These are phyloP conservation scores for Bonia amplexicaulis DNA, from an alignment of 176 grass and related monocot genomes.

Conservation along the genomic window DNA sequence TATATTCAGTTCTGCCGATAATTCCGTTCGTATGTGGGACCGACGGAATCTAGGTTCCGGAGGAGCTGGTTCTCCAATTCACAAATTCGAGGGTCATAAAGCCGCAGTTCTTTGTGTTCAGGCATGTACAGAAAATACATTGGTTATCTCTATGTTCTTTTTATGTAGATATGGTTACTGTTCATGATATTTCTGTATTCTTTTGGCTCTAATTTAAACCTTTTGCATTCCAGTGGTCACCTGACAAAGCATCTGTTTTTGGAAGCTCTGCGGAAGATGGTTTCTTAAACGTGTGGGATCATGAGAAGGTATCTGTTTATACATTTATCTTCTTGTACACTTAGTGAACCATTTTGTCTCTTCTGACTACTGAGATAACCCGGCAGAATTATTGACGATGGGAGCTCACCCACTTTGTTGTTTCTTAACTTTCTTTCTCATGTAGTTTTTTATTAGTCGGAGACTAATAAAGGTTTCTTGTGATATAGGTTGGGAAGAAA, in stretches of 20 bases:
- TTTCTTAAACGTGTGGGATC: slow-evolving; percentile 82
- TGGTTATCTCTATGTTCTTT: neutral
- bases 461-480: neutral
- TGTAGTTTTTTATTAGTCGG: neutral
- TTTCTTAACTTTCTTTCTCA: neutral
- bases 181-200: neutral
- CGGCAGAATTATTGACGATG: neutral
- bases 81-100: slow-evolving; percentile 90
- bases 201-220: neutral
- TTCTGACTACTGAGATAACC: slow-evolving; percentile 2
- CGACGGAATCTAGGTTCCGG: slow-evolving; percentile 68
- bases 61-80: slow-evolving; percentile 51
- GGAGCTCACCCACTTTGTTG: neutral
- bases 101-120: slow-evolving; percentile 92
- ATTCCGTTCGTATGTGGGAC: slow-evolving; percentile 87
- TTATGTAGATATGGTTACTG: neutral
- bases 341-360: neutral
- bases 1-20: slow-evolving; percentile 79
- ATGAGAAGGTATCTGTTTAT: slow-evolving; percentile 66
- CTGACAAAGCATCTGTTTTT: slow-evolving; percentile 92
- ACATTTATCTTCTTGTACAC: neutral
- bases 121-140: slow-evolving; percentile 40
- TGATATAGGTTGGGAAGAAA: slow-evolving; percentile 73
- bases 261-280: slow-evolving; percentile 85
- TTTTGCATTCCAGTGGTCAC: slow-evolving; percentile 77